phyloP scores from a whole-genome alignment of 1,139 yeast genomes.

The Fermentozyma sake region DNA sequence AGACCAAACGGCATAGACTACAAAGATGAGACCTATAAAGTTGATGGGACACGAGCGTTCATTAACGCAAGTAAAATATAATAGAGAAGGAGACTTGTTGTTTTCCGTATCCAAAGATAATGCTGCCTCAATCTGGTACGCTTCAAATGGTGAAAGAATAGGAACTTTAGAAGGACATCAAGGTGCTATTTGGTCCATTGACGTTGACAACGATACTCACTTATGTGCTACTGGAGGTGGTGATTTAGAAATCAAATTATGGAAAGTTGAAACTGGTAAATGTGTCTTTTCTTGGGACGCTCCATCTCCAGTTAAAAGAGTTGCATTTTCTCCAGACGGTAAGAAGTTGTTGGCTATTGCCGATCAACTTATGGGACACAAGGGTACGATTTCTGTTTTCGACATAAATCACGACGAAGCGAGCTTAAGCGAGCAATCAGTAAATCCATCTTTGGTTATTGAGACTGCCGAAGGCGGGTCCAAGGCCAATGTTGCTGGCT shows the following conservation, averaged over 20 bases:
- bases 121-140: constrained; percentile 86
- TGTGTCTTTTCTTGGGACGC: constrained; percentile 70
- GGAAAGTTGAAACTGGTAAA: constrained; percentile 81
- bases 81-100: constrained; percentile 90
- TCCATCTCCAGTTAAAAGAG: constrained; percentile 86
- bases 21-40: constrained; percentile 47
- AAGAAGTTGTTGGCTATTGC: constrained; percentile 69
- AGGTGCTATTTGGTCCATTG: constrained; percentile 96
- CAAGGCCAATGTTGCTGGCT: constrained; percentile 81
- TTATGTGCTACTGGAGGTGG: constrained; percentile 88
- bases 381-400: constrained; percentile 71
- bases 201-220: constrained; percentile 66
- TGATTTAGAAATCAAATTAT: constrained; percentile 78
- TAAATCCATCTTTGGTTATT: constrained; percentile 58
- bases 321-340: constrained; percentile 78
- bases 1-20: constrained; percentile 1
- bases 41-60: constrained; percentile 84
- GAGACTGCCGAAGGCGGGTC: constrained; percentile 58
- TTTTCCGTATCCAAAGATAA: constrained; percentile 92
- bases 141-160: constrained; percentile 93
- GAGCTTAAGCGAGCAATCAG: constrained; percentile 35
- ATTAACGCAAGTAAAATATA: constrained; percentile 86
- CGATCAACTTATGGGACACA: constrained; percentile 90
- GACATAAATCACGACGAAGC: constrained; percentile 43
- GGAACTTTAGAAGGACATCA: constrained; percentile 85